Evolutionary conservation across 805 yeast genomes (phyloP).

Genomic region (Ogataea allantospora): DNA sequence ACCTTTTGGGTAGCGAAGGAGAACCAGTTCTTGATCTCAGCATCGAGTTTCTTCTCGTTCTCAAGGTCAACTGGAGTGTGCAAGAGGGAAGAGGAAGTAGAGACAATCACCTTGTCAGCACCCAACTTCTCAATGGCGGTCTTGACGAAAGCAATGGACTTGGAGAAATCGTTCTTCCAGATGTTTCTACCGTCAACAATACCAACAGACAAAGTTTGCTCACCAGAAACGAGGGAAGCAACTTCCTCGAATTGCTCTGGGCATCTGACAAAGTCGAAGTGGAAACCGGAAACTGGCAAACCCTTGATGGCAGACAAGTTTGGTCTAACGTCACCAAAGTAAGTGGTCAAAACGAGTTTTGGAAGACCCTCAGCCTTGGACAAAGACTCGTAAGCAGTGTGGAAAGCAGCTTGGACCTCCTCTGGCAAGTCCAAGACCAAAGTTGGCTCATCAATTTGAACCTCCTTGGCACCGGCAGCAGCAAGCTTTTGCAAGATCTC

Average conservation of each 20-base stretch:
- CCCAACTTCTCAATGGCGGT: slow-evolving; percentile 85
- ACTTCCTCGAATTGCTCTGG: slow-evolving; percentile 95
- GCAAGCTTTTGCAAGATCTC: slow-evolving; percentile 83
- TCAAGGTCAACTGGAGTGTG: slow-evolving; percentile 98
- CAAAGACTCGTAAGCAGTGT: slow-evolving; percentile 79
- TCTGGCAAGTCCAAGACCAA: slow-evolving; percentile 91
- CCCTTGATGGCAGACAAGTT: slow-evolving; percentile 85
- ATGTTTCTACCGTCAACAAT: slow-evolving; percentile 98
- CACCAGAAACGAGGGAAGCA: slow-evolving; percentile 57
- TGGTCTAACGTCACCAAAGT: slow-evolving; percentile 98
- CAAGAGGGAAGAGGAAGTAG: slow-evolving; percentile 94
- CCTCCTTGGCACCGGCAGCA: slow-evolving; percentile 91
- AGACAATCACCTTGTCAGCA: slow-evolving; percentile 81
- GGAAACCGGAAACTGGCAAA: slow-evolving; percentile 93
- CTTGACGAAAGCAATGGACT: slow-evolving; percentile 78
- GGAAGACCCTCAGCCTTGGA: slow-evolving; percentile 69
- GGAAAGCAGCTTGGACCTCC: slow-evolving; percentile 79
- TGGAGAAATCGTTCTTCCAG: slow-evolving; percentile 95
- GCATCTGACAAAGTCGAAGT: slow-evolving; percentile 92
- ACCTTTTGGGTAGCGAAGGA: slow-evolving; percentile 97
- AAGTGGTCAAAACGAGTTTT: slow-evolving; percentile 80
- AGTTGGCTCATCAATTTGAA: slow-evolving; percentile 97
- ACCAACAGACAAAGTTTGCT: slow-evolving; percentile 92
- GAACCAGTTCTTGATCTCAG: slow-evolving; percentile 95
- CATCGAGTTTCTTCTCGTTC: slow-evolving; percentile 87